These are phyloP conservation scores for Stephanodiscus triporus DNA, from an alignment of 108 stramenopile genomes.

Conservation along the genomic window DNA sequence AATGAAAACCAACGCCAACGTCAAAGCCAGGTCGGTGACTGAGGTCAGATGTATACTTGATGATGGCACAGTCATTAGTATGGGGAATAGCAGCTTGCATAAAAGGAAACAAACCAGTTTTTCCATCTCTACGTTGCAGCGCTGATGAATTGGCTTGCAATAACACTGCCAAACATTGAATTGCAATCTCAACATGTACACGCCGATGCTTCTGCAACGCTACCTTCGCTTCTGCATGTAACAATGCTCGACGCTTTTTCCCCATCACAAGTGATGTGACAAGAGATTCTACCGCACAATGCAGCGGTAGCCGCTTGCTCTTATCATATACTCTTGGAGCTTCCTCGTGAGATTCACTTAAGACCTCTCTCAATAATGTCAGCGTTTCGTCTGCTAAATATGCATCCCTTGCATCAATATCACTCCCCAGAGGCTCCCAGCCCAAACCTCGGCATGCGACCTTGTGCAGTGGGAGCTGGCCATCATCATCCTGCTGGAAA, in stretches of 20 bases:
- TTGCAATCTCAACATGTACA: constrained; percentile 32
- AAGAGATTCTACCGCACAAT: constrained; percentile 65
- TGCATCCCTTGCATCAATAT: constrained; percentile 25
- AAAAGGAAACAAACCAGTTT: constrained; percentile 63
- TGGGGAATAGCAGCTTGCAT: constrained; percentile 57
- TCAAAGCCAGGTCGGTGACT: constrained; percentile 31
- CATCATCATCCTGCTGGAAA: constrained; percentile 35
- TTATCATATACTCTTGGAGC: constrained; percentile 49
- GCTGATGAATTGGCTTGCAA: constrained; percentile 58
- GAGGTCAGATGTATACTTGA: constrained; percentile 34
- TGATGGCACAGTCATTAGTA: constrained; percentile 6
- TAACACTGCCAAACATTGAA: constrained; percentile 49
- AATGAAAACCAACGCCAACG: constrained; percentile 17
- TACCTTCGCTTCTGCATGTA: constrained; percentile 37
- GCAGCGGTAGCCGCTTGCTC: constrained; percentile 55
- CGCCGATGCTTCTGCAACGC: constrained; percentile 20
- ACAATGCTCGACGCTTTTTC: constrained; percentile 40
- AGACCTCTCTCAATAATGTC: constrained; percentile 49
- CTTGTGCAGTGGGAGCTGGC: constrained; percentile 66
- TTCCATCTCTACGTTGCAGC: constrained; percentile 56
- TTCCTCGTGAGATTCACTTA: constrained; percentile 47
- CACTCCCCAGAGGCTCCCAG: constrained; percentile 50
- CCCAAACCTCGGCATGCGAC: constrained; percentile 63
- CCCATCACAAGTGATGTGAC: constrained; percentile 53
- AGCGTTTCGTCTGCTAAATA: constrained; percentile 55